Evolutionary conservation across 2,329 filamentous ascomycete species (phyloP), one percentile per base, ranked within the genome.

Genomic region (Trichoderma sp.): DNA sequence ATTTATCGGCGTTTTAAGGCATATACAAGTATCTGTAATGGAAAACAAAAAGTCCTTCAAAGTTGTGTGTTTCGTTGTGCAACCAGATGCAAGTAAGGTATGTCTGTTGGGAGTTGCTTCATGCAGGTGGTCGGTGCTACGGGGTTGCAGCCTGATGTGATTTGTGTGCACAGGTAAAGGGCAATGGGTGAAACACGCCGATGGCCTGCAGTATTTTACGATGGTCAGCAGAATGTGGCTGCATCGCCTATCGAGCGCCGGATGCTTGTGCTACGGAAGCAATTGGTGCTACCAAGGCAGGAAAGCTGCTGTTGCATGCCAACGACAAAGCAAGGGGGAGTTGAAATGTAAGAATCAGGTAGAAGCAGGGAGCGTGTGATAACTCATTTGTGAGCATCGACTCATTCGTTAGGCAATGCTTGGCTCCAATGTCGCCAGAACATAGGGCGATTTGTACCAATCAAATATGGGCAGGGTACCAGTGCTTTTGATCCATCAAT

Each of bases 1-100:
- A 43, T 64, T 71, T 71, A 43, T 43, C 30, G 71, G 71, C 71
- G 71, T 72, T 72, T 65, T 50, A 65, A 65, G 55, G 71, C 57
- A 53, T 68, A 68, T 67, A 43, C 64, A 67, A 67, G 47, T 57
- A 63, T 36, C 39, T n/a, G 66, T 64, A 70, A 63, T 70, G 57
- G 43, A 70, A 64, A 57, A 62, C 23, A 63, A 65, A 70, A 65
- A 70, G 55, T 72, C 34, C 43, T 39, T 71, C 55, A 64, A 57
- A 8, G 39, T 43, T 43, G 15, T 9, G 6, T n/a, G 8, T n/a
- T 63, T n/a, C n/a, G 36, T 57, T 36, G 32, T 59, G 53, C 6
- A 59, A 32, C 47, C n/a, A 55, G 2, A 23, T 20, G 34, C 12
- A 32, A 12, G 43, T 32, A 20, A 23, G 17, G 17, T 23, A 34